phyloP scores from a whole-genome alignment of 108 stramenopile genomes.

The Epithemia pelagica region DNA sequence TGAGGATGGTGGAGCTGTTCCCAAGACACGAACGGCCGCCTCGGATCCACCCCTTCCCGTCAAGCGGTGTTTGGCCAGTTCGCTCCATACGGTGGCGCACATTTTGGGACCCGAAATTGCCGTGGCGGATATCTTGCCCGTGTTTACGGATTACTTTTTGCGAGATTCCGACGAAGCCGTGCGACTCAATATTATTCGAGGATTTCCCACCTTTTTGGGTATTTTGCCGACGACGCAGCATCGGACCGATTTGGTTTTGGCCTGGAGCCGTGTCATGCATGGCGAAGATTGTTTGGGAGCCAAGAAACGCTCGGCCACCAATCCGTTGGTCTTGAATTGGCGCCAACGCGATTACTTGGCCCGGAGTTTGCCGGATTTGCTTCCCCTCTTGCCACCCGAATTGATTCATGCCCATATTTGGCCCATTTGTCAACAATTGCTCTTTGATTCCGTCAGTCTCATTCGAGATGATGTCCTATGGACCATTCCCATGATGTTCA shows the following conservation, averaged over 20 bases:
- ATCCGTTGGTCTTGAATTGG: constrained; percentile 89
- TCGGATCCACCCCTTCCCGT: constrained; percentile 63
- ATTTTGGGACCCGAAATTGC: constrained; percentile 67
- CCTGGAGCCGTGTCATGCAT: constrained; percentile 67
- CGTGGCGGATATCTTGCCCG: constrained; percentile 62
- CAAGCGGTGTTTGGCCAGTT: constrained; percentile 83
- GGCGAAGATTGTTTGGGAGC: constrained; percentile 72
- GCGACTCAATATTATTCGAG: constrained; percentile 77
- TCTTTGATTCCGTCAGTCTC: constrained; percentile 68
- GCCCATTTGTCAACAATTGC: constrained; percentile 64
- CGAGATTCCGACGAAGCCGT: constrained; percentile 94
- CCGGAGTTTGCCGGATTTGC: constrained; percentile 70
- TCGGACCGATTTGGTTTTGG: constrained; percentile 56
- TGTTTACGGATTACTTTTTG: constrained; percentile 81
- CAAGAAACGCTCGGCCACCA: constrained; percentile 63
- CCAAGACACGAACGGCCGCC: constrained; percentile 1
- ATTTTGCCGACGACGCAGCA: constrained; percentile 41
- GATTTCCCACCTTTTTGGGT: constrained; percentile 69
- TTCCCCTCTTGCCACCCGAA: constrained; percentile 45
- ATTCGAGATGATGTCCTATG: constrained; percentile 80
- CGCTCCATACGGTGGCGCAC: constrained; percentile 89
- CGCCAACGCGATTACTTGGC: constrained; percentile 88
- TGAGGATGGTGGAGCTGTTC: constrained; percentile 13
- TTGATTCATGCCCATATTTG: constrained; percentile 55
- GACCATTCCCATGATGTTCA: constrained; percentile 61